Evolutionary conservation across 305 asterid genomes (phyloP).

Genomic region (Ruellia speciosa): DNA sequence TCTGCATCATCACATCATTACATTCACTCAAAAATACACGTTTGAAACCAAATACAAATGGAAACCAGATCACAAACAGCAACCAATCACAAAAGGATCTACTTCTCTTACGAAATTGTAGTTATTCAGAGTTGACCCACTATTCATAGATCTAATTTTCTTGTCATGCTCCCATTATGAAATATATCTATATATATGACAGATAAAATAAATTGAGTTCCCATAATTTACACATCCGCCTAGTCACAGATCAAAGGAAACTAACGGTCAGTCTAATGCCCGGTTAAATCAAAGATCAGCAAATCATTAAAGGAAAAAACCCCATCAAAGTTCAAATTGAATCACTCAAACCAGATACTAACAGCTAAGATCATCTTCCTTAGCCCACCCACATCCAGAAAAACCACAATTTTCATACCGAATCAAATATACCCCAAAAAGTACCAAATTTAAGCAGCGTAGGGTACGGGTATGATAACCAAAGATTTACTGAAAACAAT

Average conservation of each 20-base stretch:
- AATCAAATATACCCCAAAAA: not conserved
- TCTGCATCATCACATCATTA: constrained; percentile 40
- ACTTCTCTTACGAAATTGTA: constrained; percentile 1
- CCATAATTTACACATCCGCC: not conserved
- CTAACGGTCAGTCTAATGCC: not conserved
- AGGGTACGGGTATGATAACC: not conserved
- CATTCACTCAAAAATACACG: constrained; percentile 11
- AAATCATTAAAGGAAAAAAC: not conserved
- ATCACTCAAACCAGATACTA: not conserved
- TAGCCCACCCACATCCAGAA: not conserved
- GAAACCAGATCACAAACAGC: constrained; percentile 1
- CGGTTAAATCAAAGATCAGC: constrained; percentile 4
- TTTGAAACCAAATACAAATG: not conserved
- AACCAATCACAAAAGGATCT: constrained; percentile 2
- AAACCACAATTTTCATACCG: not conserved
- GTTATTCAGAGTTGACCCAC: constrained; percentile 14
- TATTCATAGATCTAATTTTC: constrained; percentile 13
- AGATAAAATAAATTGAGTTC: not conserved
- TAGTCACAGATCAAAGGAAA: not conserved
- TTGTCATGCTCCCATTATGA: not conserved
- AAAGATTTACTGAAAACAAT: not conserved
- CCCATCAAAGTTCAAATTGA: constrained; percentile 5
- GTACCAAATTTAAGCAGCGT: not conserved
- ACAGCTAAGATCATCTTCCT: not conserved
- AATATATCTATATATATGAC: not conserved